Evolutionary conservation across 306 rosid genomes (phyloP), one percentile per base, ranked within the genome.

Genomic region (Quercus engelmannii): DNA sequence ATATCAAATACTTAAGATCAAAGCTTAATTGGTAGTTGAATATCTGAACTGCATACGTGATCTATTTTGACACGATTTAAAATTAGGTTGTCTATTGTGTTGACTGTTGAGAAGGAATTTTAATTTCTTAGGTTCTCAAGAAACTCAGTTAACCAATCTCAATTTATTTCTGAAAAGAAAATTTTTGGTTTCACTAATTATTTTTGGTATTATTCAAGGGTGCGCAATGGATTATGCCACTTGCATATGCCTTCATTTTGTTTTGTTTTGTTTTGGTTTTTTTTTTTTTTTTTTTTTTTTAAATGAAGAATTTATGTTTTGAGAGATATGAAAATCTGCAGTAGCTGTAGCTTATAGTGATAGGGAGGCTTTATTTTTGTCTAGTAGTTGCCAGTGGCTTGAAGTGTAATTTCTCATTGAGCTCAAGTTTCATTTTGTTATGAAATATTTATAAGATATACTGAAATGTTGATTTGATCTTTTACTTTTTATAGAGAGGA

Each of bases 401-500:
- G 71, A 67, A 11, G 23, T 67, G 43, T 67, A 35, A 19, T 19
- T 23, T 67, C 51, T 67, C n/a, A 35, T 1, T 67, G 52, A 19
- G 49, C 1, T 3, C 38, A 67, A 67, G 15, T 35, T 67, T 35
- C 26, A 1, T 35, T 33, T 18, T 35, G 17, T 67, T 67, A 9
- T 4, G 9, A 67, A 13, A 13, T 68, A 55, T 54, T 23, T 33
- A 18, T 62, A n/a, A 57, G 76, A 69, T 73, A 64, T 17, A 4
- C 35, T 28, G 76, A 68, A 52, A 21, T 61, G 57, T 56, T 80
- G 28, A 73, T 62, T 79, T 41, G 81, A 30, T 46, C 64, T 49
- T 31, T 74, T 14, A 28, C 67, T 43, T 1, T 55, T 71, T 71
- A 41, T 43, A 94, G 96, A 85, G 96, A 84, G 72, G 97, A 94